Evolutionary conservation across 345 rosid species (phyloP).

Genomic region (Hevea brasiliensis): DNA sequence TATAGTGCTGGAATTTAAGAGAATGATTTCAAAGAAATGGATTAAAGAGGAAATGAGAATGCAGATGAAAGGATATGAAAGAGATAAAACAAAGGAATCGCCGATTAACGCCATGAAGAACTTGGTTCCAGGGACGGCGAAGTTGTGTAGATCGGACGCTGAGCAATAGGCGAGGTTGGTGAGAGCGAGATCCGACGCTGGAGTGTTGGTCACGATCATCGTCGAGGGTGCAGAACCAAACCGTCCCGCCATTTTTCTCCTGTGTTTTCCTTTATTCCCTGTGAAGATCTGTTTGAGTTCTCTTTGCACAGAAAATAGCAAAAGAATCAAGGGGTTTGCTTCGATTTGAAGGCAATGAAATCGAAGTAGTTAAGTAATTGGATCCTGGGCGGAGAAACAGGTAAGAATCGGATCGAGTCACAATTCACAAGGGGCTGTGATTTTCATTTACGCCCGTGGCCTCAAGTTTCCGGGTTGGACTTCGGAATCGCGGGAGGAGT

Average conservation of each 20-base stretch:
- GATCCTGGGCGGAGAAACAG: not conserved
- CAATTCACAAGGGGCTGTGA: not conserved
- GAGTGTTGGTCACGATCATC: slow-evolving; percentile 80
- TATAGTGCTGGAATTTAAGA: not conserved
- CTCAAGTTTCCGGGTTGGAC: too few relatives aligned
- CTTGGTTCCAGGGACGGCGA: slow-evolving; percentile 74
- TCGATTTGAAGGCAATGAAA: slow-evolving; percentile 2
- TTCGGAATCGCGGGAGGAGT: not conserved
- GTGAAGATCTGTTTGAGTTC: slow-evolving; percentile 17
- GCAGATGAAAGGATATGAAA: slow-evolving; percentile 69
- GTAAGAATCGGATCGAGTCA: not conserved
- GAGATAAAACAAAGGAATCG: slow-evolving; percentile 64
- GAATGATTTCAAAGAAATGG: too few relatives aligned
- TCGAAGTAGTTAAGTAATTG: not conserved
- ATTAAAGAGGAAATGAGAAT: not conserved
- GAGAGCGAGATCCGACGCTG: slow-evolving; percentile 73
- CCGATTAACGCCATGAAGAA: slow-evolving; percentile 65
- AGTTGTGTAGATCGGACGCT: slow-evolving; percentile 71
- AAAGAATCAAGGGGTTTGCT: not conserved
- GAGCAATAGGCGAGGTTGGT: slow-evolving; percentile 91
- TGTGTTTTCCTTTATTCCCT: not conserved
- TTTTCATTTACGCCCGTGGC: not conserved
- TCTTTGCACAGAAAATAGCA: not conserved
- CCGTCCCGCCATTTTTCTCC: slow-evolving; percentile 53
- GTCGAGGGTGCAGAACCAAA: slow-evolving; percentile 44